Base-by-base conservation (phyloP, 441 rosid genomes). In the Codiaeum variegatum region DNA sequence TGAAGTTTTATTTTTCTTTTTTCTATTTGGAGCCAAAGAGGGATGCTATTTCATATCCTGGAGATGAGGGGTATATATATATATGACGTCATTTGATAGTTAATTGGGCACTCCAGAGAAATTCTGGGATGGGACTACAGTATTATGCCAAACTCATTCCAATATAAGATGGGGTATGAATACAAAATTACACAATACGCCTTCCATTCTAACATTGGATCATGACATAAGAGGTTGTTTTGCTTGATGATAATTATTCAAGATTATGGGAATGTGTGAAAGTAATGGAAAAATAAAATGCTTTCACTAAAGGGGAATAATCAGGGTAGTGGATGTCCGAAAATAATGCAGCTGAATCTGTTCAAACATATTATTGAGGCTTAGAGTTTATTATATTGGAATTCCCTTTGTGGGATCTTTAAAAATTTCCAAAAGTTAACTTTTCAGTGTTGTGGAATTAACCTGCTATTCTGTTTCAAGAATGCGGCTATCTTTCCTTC, bases 401-500 rank as follows among this genome's bases (percentile, higher is more conserved):
- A 12, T 8, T 23, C 1, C 58, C 26, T 47, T 47, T 52, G 8
- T 47, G 16, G 34, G 47, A 62, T 71, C 18, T 28, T 71, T 21
- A 60, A 71, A 28, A 32, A n/a, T 46, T 61, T 10, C 34, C 11
- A 23, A 4, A 21, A 10, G 0, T 4, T 15, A 12, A 9, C 55
- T 42, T 44, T 52, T n/a, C 31, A 11, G 13, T 34, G 34, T 72
- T 40, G 21, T 49, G 60, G 52, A 47, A 15, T 52, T 26, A 40
- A 73, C 51, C 34, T 49, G 18, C 60, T 63, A 31, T 49, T 60
- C 63, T 66, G 31, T 69, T 74, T 69, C 49, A 42, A 63, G 38
- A 28, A 62, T 58, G 42, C 38, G 29, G 66, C 79, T 77, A 9
- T 49, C 26, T 70, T 66, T 12, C 10, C 71, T 73, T 26, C 62